phyloP scores from a whole-genome alignment of 2,329 filamentous ascomycete species.

The Arthrobotrys sinensis region DNA sequence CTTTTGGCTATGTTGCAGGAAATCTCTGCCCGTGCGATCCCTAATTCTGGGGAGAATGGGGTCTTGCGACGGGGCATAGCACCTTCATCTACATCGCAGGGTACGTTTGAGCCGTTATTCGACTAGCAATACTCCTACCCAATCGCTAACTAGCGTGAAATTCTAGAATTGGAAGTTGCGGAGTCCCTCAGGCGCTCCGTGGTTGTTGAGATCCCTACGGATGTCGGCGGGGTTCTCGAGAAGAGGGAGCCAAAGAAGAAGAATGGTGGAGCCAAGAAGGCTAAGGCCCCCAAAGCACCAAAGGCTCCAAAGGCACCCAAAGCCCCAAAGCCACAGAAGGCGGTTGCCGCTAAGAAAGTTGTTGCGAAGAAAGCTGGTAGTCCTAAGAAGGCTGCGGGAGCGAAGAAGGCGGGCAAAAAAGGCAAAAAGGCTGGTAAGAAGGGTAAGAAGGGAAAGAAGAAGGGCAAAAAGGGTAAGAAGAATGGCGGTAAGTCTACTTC shows the following conservation, averaged over 20 bases:
- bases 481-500: not conserved
- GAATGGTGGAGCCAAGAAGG: too few species aligned
- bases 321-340: not conserved
- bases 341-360: not conserved
- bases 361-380: not conserved
- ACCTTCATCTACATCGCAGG: not conserved
- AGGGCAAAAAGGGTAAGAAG: too few species aligned
- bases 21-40: not conserved
- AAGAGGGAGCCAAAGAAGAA: not conserved
- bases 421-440: not conserved
- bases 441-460: too few species aligned
- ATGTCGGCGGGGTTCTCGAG: not conserved
- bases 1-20: not conserved
- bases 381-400: too few species aligned
- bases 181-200: not conserved
- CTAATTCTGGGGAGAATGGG: not conserved
- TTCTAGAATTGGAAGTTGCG: not conserved
- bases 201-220: not conserved
- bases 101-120: not conserved
- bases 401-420: not conserved
- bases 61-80: not conserved
- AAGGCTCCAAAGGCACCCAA: constrained; percentile 2
- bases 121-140: not conserved
- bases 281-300: not conserved
- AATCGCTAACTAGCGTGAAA: not conserved